A percentile compares a stretch with the other conserved stretches of the same genome.
Conservation (phyloP, 2,329 filamentous ascomycete species). For the Rhytidhysteron rufulum region DNA sequence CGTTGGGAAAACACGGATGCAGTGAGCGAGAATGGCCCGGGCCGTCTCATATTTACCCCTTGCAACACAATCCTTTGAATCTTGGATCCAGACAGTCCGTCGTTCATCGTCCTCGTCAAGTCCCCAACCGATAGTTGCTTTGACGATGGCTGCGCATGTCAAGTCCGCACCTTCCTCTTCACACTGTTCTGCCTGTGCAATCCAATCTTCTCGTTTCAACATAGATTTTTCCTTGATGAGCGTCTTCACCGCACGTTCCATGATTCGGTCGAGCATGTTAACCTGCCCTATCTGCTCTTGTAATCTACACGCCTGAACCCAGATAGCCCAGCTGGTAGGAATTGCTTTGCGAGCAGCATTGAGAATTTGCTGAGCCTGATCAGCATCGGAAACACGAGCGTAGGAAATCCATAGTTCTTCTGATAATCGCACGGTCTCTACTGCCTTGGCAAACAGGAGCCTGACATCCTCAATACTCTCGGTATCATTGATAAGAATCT, state of each 20-base stretch:
- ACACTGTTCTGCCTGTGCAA: conserved; percentile 87
- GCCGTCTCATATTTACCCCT: conserved; percentile 86
- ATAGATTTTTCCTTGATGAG: conserved; percentile 90
- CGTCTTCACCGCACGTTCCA: conserved; percentile 88
- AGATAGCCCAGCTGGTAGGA: conserved; percentile 90
- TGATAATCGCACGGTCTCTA: conserved; percentile 88
- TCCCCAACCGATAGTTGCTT: conserved; percentile 87
- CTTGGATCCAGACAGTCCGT: conserved; percentile 93
- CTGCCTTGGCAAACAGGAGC: conserved; percentile 87
- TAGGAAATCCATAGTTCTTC: conserved; percentile 94
- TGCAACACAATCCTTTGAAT: conserved; percentile 77
- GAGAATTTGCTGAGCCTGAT: conserved; percentile 90
- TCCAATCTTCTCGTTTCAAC: conserved; percentile 97
- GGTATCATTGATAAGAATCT: conserved; percentile 92
- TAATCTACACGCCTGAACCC: conserved; percentile 88
- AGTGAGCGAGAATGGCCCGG: conserved; percentile 88
- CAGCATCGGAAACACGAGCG: conserved; percentile 80
- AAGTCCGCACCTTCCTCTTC: conserved; percentile 85
- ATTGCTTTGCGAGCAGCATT: conserved; percentile 93
- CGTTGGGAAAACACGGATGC: conserved; percentile 82
- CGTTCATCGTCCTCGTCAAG: conserved; percentile 95
- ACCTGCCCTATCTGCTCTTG: conserved; percentile 85
- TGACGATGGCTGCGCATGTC: conserved; percentile 85
- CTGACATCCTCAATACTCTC: conserved; percentile 85
- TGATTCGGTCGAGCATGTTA: conserved; percentile 73